These are phyloP conservation scores for Citrus glauca DNA, from an alignment of 345 rosid species.

Conservation along the genomic window DNA sequence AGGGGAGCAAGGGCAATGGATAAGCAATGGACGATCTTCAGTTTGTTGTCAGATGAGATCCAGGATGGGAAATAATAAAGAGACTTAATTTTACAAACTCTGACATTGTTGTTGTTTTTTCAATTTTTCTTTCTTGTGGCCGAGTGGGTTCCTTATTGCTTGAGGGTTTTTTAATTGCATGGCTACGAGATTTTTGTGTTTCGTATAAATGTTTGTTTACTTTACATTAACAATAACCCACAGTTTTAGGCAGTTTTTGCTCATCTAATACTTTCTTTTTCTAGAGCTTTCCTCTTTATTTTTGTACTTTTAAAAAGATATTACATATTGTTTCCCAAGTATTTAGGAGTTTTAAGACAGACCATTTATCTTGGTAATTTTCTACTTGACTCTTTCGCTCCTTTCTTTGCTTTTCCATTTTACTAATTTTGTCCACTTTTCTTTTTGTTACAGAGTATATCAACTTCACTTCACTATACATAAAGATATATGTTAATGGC, in stretches of 20 bases:
- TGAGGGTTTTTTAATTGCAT: constrained; percentile 7
- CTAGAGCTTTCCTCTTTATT: background rate
- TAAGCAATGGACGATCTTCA: constrained; percentile 44
- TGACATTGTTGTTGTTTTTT: constrained; percentile 31
- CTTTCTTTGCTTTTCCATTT: background rate
- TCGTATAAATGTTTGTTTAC: background rate
- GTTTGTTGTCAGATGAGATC: constrained; percentile 44
- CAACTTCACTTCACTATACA: background rate
- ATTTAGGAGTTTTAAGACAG: constrained; percentile 8
- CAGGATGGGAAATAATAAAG: constrained; percentile 32
- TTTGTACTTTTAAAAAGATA: background rate
- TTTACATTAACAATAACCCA: constrained; percentile 18
- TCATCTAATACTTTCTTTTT: background rate
- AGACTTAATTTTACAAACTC: constrained; percentile 19
- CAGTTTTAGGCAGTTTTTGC: constrained; percentile 13
- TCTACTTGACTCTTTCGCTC: background rate
- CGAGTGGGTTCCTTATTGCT: constrained; percentile 8
- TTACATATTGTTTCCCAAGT: background rate
- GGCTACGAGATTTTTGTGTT: constrained; percentile 16
- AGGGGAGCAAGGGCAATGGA: constrained; percentile 22
- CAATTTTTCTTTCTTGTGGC: constrained; percentile 5
- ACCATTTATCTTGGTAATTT: background rate
- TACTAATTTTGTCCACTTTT: background rate
- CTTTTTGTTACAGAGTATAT: background rate
- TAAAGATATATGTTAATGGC: too few relatives aligned